Base-by-base conservation (phyloP, 495 filamentous ascomycete genomes). In the Penicillium malachiteum region DNA sequence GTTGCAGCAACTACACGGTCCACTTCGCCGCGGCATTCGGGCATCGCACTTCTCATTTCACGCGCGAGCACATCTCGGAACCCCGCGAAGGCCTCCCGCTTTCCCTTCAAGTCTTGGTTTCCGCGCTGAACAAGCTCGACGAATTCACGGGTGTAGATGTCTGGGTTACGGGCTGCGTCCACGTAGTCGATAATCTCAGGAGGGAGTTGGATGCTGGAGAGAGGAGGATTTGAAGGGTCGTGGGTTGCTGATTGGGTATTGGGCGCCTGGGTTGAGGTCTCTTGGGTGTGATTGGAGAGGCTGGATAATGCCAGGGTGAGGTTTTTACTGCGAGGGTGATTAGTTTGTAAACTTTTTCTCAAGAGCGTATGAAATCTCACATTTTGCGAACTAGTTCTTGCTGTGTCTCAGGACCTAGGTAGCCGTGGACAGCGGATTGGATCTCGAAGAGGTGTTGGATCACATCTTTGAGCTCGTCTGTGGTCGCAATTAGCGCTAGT, bases 71-170 rank as follows among this genome's bases (percentile, higher is more conserved):
- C 81, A 71, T 97, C 90, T 48, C 90, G 75, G 66, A 99, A 96
- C 14, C 69, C 66, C 5, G 77, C 76, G 73, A 96, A 96, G 14
- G 91, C 95, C 73, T 85, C 80, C 67, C 80, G 81, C 78, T 91
- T 92, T 17, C 94, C 94, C 63, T 88, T 87, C 63, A 93, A 72
- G 54, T 87, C 79, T 74, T 96, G 92, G 68, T 97, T 97, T 33
- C 82, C 78, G 58, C 85, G 81, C 69, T 93, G 83, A 18, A 91
- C 89, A 16, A 90, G 77, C 84, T 98, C 95, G 44, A 97, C 91
- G 65, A 97, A 96, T 75, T 97, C 92, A 37, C 94, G 83, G 50
- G 93, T 97, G 78, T 97, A 99, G 73, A 99, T 96, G 69, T 97
- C 93, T 12, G 94, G 94, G 75, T 99, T 99, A 42, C 94, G 88